Base-by-base conservation (phyloP, 202 grass and related monocot genomes). In the Hordeum pubiflorum region DNA sequence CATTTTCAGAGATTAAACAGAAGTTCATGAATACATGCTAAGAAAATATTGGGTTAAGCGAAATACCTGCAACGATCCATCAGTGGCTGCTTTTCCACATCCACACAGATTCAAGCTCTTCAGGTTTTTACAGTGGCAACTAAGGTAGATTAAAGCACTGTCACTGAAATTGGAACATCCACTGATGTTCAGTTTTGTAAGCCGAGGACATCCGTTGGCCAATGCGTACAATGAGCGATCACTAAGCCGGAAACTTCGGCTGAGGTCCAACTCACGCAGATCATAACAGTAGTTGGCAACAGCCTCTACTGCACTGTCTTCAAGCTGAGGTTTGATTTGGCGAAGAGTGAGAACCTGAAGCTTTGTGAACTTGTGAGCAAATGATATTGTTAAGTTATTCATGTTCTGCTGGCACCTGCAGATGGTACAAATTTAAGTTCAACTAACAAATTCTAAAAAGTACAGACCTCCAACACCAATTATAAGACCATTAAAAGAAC, bases 81-180 rank as follows among this genome's bases (percentile, higher is more conserved):
- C 96, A 72, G 90, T 84, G 55, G 65, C 90, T 69, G 90, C 90
- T 63, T 81, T 91, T 39, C 67, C 86, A 75, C 96, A 98, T 58
- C 96, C 92, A 88, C 96, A 98, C 27, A 98, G 86, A 82, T 98
- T 98, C 52, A 98, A 86, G 65, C 77, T 74, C 60, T 90, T 94
- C 24, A 98, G 82, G 17, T 86, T 86, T 70, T 84, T 91, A 81
- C 96, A 95, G 83, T 62, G 84, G 61, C 61, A 77, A 32, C 73
- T 92, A 70, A 98, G 88, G 84, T 93, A 89, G 38, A 61, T 84
- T 65, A 98, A 89, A 38, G 90, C 96, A 78, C 80, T 91, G 77
- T 98, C 96, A 82, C 88, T 95, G 80, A 98, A 98, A 77, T 84
- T 86, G 67, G 87, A 91, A 72, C 96, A 95, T 20, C 92, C 96